phyloP scores from a whole-genome alignment of 2,329 filamentous ascomycete genomes.

The Herpomyces periplanetae region DNA sequence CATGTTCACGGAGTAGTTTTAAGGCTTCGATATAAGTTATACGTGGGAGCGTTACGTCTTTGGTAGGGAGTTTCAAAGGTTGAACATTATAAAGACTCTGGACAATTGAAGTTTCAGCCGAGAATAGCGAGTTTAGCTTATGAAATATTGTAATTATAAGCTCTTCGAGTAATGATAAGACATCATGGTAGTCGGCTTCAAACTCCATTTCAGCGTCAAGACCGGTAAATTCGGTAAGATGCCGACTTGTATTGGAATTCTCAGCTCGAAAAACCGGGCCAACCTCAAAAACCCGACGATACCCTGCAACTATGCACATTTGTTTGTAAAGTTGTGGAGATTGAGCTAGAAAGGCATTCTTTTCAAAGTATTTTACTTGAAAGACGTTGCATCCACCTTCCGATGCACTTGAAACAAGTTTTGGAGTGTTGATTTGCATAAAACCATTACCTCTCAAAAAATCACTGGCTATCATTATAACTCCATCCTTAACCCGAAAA shows the following conservation, averaged over 20 bases:
- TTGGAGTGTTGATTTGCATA: conserved; percentile 52
- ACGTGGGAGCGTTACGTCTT: conserved; percentile 31
- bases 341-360: conserved; percentile 38
- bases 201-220: conserved; percentile 76
- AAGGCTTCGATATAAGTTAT: conserved; percentile 42
- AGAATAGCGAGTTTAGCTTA: conserved; percentile 23
- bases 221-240: conserved; percentile 60
- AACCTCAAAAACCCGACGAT: conserved; percentile 37
- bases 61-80: conserved; percentile 29
- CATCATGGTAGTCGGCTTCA: conserved; percentile 34
- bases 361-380: conserved; percentile 51
- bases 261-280: conserved; percentile 56
- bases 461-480: conserved; percentile 28
- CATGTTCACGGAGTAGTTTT: conserved; percentile 32
- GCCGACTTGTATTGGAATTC: conserved; percentile 46
- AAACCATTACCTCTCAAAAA: conserved; percentile 39
- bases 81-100: conserved; percentile 36
- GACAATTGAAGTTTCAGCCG: conserved; percentile 28
- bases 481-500: conserved; percentile 38
- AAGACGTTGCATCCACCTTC: conserved; percentile 86
- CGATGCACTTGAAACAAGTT: conserved; percentile 52
- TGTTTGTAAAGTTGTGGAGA: conserved; percentile 64
- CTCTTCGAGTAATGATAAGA: conserved; percentile 26
- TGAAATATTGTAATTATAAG: conserved; percentile 43
- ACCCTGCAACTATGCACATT: conserved; percentile 37